A percentile compares a stretch with the other conserved stretches of the same genome.
phyloP scores from a whole-genome alignment of 129 eudicot species.

The Flaveria robusta region DNA sequence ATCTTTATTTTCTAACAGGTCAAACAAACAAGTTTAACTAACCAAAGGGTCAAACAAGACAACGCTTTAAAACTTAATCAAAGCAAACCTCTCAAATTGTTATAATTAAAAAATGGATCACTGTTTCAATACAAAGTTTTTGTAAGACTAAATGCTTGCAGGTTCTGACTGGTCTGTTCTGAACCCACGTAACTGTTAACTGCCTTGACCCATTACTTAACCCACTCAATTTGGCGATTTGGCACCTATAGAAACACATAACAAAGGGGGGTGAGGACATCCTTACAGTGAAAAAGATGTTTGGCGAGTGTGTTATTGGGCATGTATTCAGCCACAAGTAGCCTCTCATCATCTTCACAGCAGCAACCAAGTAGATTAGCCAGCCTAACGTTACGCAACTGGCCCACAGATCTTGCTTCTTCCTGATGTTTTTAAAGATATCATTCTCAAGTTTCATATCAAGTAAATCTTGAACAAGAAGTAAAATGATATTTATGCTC shows the following conservation, averaged over 20 bases:
- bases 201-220: background rate
- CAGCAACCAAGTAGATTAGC: slow-evolving; percentile 79
- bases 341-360: slow-evolving; percentile 65
- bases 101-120: background rate
- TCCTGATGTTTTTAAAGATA: slow-evolving; percentile 44
- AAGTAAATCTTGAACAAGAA: background rate
- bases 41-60: background rate
- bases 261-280: background rate
- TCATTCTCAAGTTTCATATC: slow-evolving; percentile 13
- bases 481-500: slow-evolving; percentile 8
- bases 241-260: background rate
- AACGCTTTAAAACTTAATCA: background rate
- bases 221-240: background rate
- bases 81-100: slow-evolving; percentile 6
- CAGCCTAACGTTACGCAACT: slow-evolving; percentile 56
- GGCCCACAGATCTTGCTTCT: slow-evolving; percentile 71
- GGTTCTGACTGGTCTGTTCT: background rate
- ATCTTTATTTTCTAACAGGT: background rate
- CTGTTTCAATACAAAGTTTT: background rate
- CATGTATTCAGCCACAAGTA: slow-evolving; percentile 78
- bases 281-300: slow-evolving; percentile 81
- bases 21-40: background rate
- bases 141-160: background rate
- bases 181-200: background rate
- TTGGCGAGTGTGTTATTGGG: slow-evolving; percentile 77